Evolutionary conservation across 345 rosid genomes (phyloP).

Genomic region (Adansonia digitata): DNA sequence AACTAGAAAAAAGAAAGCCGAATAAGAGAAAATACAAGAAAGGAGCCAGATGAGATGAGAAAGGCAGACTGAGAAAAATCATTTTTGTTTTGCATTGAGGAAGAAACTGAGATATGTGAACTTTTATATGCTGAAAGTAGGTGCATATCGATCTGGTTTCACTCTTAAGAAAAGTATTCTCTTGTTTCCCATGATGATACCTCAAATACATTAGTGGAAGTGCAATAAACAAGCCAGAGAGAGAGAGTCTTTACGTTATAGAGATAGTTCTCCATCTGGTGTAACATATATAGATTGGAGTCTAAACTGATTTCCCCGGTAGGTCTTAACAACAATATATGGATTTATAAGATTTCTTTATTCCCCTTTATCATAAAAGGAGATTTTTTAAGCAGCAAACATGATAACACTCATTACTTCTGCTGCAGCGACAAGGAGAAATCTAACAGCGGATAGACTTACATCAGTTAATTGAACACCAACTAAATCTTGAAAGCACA

Average conservation of each 20-base stretch:
- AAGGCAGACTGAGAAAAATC: background rate
- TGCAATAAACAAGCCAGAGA: too few relatives aligned
- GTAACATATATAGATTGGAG: background rate
- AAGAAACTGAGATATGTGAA: background rate
- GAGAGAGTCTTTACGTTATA: too few relatives aligned
- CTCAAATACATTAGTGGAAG: too few relatives aligned
- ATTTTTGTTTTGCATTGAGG: background rate
- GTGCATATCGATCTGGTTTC: background rate
- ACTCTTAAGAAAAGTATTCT: background rate
- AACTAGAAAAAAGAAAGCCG: background rate
- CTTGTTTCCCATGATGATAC: background rate
- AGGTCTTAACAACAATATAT: background rate
- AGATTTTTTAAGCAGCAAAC: background rate
- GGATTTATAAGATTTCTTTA: background rate
- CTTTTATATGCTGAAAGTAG: background rate
- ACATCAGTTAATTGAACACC: background rate
- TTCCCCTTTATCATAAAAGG: background rate
- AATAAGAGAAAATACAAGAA: background rate
- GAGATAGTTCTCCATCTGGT: background rate
- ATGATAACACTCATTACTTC: background rate
- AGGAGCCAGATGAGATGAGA: background rate
- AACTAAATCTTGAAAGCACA: background rate
- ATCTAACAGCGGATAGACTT: background rate
- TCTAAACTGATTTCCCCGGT: background rate
- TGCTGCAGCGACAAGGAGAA: background rate